Evolutionary conservation across 208 protist species (phyloP).

Genomic region (Leptomonas pyrrhocoris): DNA sequence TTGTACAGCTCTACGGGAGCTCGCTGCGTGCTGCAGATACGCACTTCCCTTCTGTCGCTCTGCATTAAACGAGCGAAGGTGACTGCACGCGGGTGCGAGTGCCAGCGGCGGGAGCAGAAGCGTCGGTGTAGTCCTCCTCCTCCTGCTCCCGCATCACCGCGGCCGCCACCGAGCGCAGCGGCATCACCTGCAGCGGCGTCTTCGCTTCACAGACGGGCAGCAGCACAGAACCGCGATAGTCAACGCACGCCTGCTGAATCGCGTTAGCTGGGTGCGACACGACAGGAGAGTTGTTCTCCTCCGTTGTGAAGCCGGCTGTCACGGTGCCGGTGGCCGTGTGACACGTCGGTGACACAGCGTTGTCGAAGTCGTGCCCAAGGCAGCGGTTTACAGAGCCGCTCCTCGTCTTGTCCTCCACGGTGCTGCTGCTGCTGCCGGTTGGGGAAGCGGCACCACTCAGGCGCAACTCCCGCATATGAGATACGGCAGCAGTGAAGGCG

Average conservation of each 20-base stretch:
- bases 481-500: not conserved
- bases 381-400: constrained; percentile 20
- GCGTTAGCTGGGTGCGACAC: not conserved
- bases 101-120: constrained; percentile 22
- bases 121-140: constrained; percentile 20
- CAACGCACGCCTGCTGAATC: not conserved
- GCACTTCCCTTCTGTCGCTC: too few species aligned
- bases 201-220: not conserved
- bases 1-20: too few species aligned
- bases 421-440: constrained; percentile 21
- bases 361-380: constrained; percentile 24
- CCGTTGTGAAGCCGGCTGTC: too few species aligned
- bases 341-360: constrained; percentile 7
- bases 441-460: constrained; percentile 4
- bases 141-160: constrained; percentile 1
- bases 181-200: not conserved
- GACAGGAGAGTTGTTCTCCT: too few species aligned
- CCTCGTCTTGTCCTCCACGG: constrained; percentile 11
- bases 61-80: constrained; percentile 6
- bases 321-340: too few species aligned
- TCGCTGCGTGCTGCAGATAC: too few species aligned
- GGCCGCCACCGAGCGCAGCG: constrained; percentile 6
- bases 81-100: constrained; percentile 41
- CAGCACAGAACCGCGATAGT: constrained; percentile 5
- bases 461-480: not conserved